Conservation (phyloP, 2,329 filamentous ascomycete genomes). For the Apiospora phragmitis region DNA sequence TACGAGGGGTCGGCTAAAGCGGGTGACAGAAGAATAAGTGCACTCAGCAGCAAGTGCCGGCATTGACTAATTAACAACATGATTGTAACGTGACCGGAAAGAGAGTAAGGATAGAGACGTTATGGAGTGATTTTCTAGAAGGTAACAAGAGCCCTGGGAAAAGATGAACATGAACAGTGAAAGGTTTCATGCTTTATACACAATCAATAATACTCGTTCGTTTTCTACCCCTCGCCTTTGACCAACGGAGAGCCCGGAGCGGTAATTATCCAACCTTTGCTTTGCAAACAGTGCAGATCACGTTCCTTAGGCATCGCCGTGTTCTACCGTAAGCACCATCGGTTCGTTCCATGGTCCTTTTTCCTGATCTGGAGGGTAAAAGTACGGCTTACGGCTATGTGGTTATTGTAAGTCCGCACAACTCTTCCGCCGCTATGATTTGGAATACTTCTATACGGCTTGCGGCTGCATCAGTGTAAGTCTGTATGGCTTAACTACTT, state of each 20-base stretch:
- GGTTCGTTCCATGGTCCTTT: neutral
- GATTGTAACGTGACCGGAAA: neutral
- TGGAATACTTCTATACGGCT: neutral
- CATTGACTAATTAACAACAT: neutral
- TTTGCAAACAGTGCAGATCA: neutral
- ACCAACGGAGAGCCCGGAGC: neutral
- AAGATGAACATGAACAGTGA: neutral
- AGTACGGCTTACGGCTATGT: neutral
- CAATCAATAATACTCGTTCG: neutral
- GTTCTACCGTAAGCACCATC: neutral
- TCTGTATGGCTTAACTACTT: too few relatives aligned
- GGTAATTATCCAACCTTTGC: neutral
- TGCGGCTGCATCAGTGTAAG: neutral
- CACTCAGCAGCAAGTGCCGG: neutral
- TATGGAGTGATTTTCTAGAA: too few relatives aligned
- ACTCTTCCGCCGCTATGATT: neutral
- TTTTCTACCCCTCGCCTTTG: neutral
- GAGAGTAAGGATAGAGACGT: too few relatives aligned
- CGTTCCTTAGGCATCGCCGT: neutral
- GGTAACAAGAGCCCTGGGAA: neutral
- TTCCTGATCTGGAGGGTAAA: neutral
- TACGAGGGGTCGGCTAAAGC: neutral
- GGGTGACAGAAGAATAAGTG: neutral
- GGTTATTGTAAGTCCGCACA: neutral
- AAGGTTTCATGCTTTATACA: neutral